Base-by-base conservation (phyloP, 768 basidiomycete species). In the Kwoniella heveanensis region DNA sequence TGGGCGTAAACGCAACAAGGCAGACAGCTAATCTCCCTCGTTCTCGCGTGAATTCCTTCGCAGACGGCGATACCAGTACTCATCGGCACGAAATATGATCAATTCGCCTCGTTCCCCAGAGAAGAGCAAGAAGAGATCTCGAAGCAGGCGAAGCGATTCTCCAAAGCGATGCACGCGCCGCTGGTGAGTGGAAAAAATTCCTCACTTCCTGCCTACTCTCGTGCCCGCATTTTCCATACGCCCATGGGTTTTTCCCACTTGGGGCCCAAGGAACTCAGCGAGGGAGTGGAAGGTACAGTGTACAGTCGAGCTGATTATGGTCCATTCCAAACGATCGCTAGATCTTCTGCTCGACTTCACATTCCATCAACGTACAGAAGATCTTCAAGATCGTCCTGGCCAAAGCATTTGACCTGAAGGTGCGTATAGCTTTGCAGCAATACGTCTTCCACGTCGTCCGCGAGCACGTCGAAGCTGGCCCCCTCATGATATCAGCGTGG, bases 71-170 rank as follows among this genome's bases (percentile, higher is more conserved):
- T 98, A 78, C 96, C 96, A 22, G 96, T 99, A 81, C 83, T 99
- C 68, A 92, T 99, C 71, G 96, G 96, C 68, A 98, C 96, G 53
- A 99, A 99, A 82, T 99, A 91, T 80, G 96, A 99, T 83, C 88
- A 90, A 57, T 99, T 98, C 81, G 88, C 91, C 30, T 91, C 92
- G 22, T 94, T 98, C 82, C 89, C 94, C 62, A 85, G 90, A 74
- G 96, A 99, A 79, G 96, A 99, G 80, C 96, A 99, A 80, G 96
- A 97, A 81, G 96, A 99, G 82, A 96, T 98, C 75, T 97, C 96
- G 48, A 95, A 94, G 82, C 94, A 97, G 86, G 95, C 96, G 48
- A 96, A 96, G 80, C 88, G 95, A 71, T 99, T 99, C 82, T 92
- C 94, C 65, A 89, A 91, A 79, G 96, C 96, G 54, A 99, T 99